A percentile compares a stretch with the other conserved stretches of the same genome.
Evolutionary conservation across 441 rosid genomes (phyloP).

Genomic region (Capsella rubella): DNA sequence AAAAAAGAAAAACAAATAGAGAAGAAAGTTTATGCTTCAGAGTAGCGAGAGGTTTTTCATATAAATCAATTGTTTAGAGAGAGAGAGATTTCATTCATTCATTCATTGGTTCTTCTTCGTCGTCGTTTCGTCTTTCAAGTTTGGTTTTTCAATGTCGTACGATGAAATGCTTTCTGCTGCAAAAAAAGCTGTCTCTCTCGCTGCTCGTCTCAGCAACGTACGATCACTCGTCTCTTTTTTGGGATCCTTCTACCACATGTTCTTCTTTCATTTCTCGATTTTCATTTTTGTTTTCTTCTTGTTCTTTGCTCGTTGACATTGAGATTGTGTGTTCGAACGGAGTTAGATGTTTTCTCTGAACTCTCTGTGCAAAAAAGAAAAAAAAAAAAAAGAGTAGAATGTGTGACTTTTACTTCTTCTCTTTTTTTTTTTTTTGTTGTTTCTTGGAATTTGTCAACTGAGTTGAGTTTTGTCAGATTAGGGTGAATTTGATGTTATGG

Average conservation of each 20-base stretch:
- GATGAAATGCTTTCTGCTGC: slow-evolving; percentile 86
- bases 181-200: slow-evolving; percentile 84
- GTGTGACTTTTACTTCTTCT: neutral
- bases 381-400: neutral
- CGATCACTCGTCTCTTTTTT: slow-evolving; percentile 31
- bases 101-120: neutral
- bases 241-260: neutral
- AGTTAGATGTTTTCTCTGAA: neutral
- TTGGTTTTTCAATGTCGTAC: slow-evolving; percentile 59
- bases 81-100: neutral
- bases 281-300: neutral
- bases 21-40: slow-evolving; percentile 38
- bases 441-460: slow-evolving; percentile 31
- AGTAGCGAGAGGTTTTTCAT: slow-evolving; percentile 44
- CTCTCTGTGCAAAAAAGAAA: neutral
- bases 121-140: neutral
- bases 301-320: slow-evolving; percentile 36
- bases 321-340: slow-evolving; percentile 18
- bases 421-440: neutral
- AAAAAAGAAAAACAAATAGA: neutral
- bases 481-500: slow-evolving; percentile 13
- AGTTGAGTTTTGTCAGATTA: slow-evolving; percentile 18
- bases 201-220: slow-evolving; percentile 94
- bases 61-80: slow-evolving; percentile 32
- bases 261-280: slow-evolving; percentile 25